A percentile compares a stretch with the other conserved stretches of the same genome.
phyloP scores from a whole-genome alignment of 2,329 filamentous ascomycete genomes.

The Lachnellula suecica region DNA sequence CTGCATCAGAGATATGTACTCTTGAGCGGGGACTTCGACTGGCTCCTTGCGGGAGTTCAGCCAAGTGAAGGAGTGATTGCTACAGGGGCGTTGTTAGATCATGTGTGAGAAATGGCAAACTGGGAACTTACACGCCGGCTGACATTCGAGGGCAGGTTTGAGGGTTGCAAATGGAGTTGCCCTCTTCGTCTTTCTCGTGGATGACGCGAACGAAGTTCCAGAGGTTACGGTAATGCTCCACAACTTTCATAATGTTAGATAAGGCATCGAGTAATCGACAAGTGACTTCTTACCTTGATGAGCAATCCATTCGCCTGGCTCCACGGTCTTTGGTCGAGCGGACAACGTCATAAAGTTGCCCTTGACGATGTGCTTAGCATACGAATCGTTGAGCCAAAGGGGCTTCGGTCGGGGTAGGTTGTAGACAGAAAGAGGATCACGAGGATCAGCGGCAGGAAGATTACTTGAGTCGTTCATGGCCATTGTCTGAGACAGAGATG shows the following conservation, averaged over 20 bases:
- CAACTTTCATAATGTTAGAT: constrained; percentile 54
- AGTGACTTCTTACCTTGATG: constrained; percentile 70
- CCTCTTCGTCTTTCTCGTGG: constrained; percentile 80
- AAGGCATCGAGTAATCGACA: neutral
- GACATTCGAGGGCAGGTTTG: constrained; percentile 89
- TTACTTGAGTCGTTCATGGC: constrained; percentile 59
- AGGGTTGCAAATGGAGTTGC: constrained; percentile 78
- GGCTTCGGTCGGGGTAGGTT: constrained; percentile 67
- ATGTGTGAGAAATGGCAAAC: neutral
- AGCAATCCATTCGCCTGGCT: constrained; percentile 92
- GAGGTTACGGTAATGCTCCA: constrained; percentile 87
- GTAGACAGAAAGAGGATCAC: constrained; percentile 56
- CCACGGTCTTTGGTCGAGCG: constrained; percentile 88
- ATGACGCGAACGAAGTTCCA: constrained; percentile 88
- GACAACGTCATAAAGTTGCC: constrained; percentile 97
- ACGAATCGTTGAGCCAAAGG: constrained; percentile 72
- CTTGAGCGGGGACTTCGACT: constrained; percentile 86
- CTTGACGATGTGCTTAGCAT: constrained; percentile 87
- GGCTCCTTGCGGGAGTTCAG: constrained; percentile 84
- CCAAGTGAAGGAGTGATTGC: constrained; percentile 96
- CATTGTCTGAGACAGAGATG: constrained; percentile 65
- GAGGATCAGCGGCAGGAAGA: constrained; percentile 29
- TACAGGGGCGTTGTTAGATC: constrained; percentile 29
- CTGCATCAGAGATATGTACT: constrained; percentile 95
- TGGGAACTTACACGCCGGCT: constrained; percentile 75